A percentile compares a stretch with the other conserved stretches of the same genome.
These are phyloP conservation scores for Panicum virgatum DNA, from an alignment of 202 grass and related monocot genomes.

Conservation along the genomic window DNA sequence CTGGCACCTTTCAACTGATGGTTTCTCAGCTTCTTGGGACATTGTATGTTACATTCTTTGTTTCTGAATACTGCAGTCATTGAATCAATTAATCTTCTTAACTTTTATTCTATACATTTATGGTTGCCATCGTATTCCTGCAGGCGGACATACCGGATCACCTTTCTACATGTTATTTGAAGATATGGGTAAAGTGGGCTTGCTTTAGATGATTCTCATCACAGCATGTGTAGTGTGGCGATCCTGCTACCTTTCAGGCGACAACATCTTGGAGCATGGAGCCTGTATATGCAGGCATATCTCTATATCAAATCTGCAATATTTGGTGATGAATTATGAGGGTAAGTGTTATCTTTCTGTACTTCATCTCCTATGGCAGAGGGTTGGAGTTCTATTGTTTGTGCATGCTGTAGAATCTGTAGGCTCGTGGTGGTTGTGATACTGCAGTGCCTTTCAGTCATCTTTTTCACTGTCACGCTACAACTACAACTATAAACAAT, in stretches of 20 bases:
- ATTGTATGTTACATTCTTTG: slow-evolving; percentile 58
- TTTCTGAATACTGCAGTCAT: neutral
- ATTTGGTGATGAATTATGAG: neutral
- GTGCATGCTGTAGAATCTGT: neutral
- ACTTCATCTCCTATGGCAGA: slow-evolving; percentile 4
- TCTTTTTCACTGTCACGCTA: neutral
- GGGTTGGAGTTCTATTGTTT: neutral
- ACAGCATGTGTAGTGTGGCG: neutral
- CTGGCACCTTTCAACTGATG: slow-evolving; percentile 89
- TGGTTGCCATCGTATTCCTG: slow-evolving; percentile 37
- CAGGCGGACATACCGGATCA: slow-evolving; percentile 91
- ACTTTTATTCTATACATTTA: slow-evolving; percentile 32
- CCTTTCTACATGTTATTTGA: slow-evolving; percentile 68
- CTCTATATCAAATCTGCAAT: neutral
- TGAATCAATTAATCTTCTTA: slow-evolving; percentile 4
- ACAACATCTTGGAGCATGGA: neutral
- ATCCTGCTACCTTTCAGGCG: neutral
- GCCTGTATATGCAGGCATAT: neutral
- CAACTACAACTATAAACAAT: neutral
- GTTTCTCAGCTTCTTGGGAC: slow-evolving; percentile 77
- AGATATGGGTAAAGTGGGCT: slow-evolving; percentile 69
- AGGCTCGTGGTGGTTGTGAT: neutral
- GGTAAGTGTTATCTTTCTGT: slow-evolving; percentile 20
- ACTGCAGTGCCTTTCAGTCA: neutral
- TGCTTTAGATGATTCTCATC: slow-evolving; percentile 44